Base-by-base conservation (phyloP, 2,329 filamentous ascomycete species). In the Neopestalotiopsis sp. region DNA sequence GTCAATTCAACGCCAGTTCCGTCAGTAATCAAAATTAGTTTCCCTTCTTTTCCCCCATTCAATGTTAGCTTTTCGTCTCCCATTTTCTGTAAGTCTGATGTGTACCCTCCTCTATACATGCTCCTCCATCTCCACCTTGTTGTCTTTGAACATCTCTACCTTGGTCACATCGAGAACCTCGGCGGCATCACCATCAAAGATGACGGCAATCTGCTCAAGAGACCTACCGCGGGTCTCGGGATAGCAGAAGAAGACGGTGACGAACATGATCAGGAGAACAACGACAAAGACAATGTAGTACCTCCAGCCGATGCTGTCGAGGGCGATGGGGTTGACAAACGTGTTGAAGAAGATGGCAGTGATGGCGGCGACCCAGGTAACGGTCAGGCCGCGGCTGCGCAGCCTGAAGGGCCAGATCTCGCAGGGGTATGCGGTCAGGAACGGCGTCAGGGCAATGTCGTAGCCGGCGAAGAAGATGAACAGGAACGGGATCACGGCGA, bases 391-490 rank as follows among this genome's bases (percentile, higher is more conserved):
- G 76, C 85, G 85, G 69, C 83, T 82, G 64, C 84, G 83, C 67
- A 86, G 81, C 69, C 80, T 81, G 77, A 82, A 86, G 3, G 84
- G 83, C 68, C 85, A 75, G 70, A 86, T 85, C 71, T 86, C 84
- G 66, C 81, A 80, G 2, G 81, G 80, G 75, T 86, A 82, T 3
- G 76, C 76, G 10, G 80, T 75, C 17, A 81, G 73, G 20, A 82
- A 71, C 38, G 71, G 71, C 4, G 70, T 71, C 13, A 40, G 78
- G 77, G 80, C 69, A 45, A 69, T 69, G 72, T 83, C 82, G 68
- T 77, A 79, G 28, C 77, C 78, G 67, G 80, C 81, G 20, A 57
- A 57, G 75, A 80, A 84, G 61, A 84, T 75, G 73, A 82, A 84
- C 38, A 83, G 78, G 73, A 84, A 81, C 0, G 79, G 79, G 6